A percentile compares a stretch with the other conserved stretches of the same genome.
Evolutionary conservation across 164 flowering plant genomes (phyloP).

Genomic region (Piper betle): DNA sequence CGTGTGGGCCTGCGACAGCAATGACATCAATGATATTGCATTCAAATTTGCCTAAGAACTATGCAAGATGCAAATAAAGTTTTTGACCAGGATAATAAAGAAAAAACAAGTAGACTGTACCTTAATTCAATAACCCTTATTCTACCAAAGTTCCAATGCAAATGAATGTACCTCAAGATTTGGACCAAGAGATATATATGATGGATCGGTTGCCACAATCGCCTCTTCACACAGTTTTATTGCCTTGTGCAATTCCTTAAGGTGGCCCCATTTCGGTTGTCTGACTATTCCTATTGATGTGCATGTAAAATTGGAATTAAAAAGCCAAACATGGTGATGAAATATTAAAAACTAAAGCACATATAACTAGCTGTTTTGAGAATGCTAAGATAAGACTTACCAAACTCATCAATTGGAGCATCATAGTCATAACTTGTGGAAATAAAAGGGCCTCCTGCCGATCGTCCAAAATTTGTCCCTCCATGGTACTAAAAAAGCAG

Average conservation of each 20-base stretch:
- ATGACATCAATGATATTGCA: conserved; percentile 1
- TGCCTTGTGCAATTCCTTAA: no score
- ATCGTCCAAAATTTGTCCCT: no score
- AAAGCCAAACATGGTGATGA: neutral
- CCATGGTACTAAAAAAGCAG: conserved; percentile 19
- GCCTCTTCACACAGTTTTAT: conserved; percentile 18
- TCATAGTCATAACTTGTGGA: no score
- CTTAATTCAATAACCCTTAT: neutral
- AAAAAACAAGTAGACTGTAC: neutral
- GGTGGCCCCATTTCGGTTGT: no score
- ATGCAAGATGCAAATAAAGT: neutral
- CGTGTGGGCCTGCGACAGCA: conserved; percentile 51
- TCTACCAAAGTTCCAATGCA: neutral
- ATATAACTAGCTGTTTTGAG: no score
- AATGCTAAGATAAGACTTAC: conserved; percentile 27
- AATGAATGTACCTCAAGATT: conserved; percentile 58
- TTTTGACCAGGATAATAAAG: neutral
- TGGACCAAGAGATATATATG: conserved; percentile 45
- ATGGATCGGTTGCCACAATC: conserved; percentile 66
- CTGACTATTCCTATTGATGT: conserved; percentile 30
- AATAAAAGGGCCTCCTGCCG: no score
- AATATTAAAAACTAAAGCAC: neutral
- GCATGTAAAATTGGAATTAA: neutral
- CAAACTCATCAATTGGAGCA: conserved; percentile 64
- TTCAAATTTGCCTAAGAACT: neutral